phyloP scores from a whole-genome alignment of 441 rosid genomes.

The Pelargonium cotyledonis region DNA sequence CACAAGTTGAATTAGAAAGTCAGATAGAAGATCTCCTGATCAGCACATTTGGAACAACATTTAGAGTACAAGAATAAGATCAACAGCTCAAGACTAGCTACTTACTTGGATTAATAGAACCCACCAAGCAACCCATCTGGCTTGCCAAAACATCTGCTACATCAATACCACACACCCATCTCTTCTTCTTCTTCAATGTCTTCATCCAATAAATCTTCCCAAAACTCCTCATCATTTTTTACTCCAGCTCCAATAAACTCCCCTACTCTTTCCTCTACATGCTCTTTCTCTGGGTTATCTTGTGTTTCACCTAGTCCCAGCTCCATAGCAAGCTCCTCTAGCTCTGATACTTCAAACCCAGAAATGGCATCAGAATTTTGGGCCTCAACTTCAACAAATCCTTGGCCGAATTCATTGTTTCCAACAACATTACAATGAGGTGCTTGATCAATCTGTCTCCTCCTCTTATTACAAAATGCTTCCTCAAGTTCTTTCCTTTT shows the following conservation, averaged over 20 bases:
- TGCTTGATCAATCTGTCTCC: slow-evolving; percentile 37
- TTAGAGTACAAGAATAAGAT: no score
- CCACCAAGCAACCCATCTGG: no score
- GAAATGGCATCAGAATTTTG: slow-evolving; percentile 27
- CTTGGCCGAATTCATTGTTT: slow-evolving; percentile 30
- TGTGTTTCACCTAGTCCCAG: slow-evolving; percentile 48
- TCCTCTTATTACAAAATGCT: slow-evolving; percentile 44
- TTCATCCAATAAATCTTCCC: slow-evolving; percentile 74
- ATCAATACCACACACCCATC: slow-evolving; percentile 40
- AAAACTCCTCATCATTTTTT: slow-evolving; percentile 61
- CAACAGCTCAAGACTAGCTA: no score
- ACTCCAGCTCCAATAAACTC: slow-evolving; percentile 28
- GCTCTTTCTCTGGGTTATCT: slow-evolving; percentile 28
- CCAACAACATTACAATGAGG: not conserved
- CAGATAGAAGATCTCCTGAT: no score
- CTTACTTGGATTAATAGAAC: no score
- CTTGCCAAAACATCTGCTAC: slow-evolving; percentile 16
- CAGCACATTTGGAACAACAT: no score
- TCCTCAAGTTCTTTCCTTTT: slow-evolving; percentile 51
- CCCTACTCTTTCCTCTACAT: slow-evolving; percentile 29
- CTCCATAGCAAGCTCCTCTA: slow-evolving; percentile 75
- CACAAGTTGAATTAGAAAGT: not conserved
- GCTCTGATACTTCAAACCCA: slow-evolving; percentile 49
- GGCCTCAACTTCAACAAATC: slow-evolving; percentile 28
- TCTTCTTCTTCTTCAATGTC: slow-evolving; percentile 37